phyloP scores from a whole-genome alignment of 2,329 filamentous ascomycete genomes.

The Periglandula ipomoeae region DNA sequence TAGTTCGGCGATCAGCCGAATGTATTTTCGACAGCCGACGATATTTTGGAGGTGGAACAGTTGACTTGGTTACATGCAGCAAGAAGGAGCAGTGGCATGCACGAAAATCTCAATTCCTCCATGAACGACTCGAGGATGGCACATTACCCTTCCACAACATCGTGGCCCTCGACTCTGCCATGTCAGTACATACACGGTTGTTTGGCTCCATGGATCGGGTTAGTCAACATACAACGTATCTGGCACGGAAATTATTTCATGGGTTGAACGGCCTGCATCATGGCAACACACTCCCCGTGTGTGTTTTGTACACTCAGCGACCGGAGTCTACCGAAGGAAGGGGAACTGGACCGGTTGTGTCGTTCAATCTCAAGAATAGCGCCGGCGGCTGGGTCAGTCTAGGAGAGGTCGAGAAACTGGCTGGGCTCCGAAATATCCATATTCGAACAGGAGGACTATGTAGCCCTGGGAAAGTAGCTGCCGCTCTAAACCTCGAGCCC shows the following conservation, averaged over 20 bases:
- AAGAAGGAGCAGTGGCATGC: constrained; percentile 71
- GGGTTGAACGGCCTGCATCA: constrained; percentile 56
- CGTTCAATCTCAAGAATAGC: constrained; percentile 71
- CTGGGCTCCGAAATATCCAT: constrained; percentile 69
- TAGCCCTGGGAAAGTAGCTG: constrained; percentile 80
- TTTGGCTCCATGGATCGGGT: constrained; percentile 65
- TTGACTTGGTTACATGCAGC: constrained; percentile 76
- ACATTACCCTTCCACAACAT: constrained; percentile 88
- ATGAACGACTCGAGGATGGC: constrained; percentile 82
- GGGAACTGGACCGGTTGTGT: constrained; percentile 63
- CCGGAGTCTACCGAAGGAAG: constrained; percentile 17
- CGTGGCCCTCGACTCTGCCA: constrained; percentile 66
- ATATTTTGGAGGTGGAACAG: constrained; percentile 93
- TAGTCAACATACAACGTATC: constrained; percentile 58
- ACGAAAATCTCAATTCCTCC: constrained; percentile 59
- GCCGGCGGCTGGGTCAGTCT: constrained; percentile 69
- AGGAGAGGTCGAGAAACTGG: constrained; percentile 79
- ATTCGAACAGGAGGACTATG: constrained; percentile 83
- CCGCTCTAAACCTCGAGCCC: constrained; percentile 60
- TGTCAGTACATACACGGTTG: constrained; percentile 58
- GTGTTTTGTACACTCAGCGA: constrained; percentile 50
- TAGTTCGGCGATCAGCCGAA: constrained; percentile 65
- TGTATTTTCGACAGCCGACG: constrained; percentile 54
- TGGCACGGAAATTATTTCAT: constrained; percentile 50
- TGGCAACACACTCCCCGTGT: constrained; percentile 56